These are phyloP conservation scores for Naganishia friedmannii DNA, from an alignment of 768 basidiomycete genomes.

Conservation along the genomic window DNA sequence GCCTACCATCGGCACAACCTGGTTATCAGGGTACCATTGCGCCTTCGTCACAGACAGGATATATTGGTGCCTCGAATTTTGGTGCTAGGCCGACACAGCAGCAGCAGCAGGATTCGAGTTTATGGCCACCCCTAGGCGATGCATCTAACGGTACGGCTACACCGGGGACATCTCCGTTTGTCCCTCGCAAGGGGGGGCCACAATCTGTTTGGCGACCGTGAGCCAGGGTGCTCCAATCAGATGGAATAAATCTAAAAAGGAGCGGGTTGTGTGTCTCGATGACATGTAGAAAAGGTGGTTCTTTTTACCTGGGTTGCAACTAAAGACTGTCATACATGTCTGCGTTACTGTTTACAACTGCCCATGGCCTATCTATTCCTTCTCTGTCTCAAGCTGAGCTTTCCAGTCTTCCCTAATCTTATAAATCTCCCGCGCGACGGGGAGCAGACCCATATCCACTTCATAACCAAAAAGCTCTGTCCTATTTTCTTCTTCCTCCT, in stretches of 20 bases:
- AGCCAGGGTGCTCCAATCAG: too few relatives aligned
- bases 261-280: background rate
- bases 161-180: background rate
- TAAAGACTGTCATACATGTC: background rate
- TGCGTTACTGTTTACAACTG: background rate
- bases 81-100: background rate
- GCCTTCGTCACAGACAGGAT: background rate
- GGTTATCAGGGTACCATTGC: background rate
- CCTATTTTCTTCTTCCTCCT: conserved; percentile 11
- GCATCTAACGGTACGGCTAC: background rate
- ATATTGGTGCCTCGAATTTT: background rate
- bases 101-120: background rate
- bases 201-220: conserved; percentile 1
- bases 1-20: background rate
- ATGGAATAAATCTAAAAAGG: background rate
- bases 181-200: background rate
- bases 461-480: conserved; percentile 34
- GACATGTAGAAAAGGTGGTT: background rate
- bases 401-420: conserved; percentile 41
- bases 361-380: background rate
- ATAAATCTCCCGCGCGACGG: conserved; percentile 40
- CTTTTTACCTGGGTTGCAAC: background rate
- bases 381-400: background rate
- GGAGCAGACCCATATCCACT: conserved; percentile 40
- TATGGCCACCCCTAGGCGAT: background rate